These are phyloP conservation scores for Trichophyton verrucosum DNA, from an alignment of 2,329 filamentous ascomycete genomes.

Conservation along the genomic window DNA sequence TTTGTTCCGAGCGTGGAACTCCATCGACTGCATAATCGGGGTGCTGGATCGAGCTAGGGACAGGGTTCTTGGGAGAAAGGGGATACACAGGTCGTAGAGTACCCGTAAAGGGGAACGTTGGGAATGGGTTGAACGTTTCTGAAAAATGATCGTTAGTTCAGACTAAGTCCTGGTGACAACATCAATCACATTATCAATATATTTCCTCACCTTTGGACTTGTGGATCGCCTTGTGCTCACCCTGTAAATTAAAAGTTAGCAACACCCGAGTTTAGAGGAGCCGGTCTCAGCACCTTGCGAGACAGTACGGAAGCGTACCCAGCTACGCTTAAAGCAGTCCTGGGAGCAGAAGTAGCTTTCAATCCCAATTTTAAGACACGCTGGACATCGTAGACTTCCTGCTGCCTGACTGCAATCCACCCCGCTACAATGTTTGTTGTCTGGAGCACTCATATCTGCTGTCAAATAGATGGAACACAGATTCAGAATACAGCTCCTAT, in stretches of 20 bases:
- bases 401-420: constrained; percentile 78
- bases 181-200: constrained; percentile 42
- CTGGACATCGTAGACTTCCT: constrained; percentile 79
- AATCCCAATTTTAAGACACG: constrained; percentile 78
- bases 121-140: constrained; percentile 84
- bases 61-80: constrained; percentile 55
- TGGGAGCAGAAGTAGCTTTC: constrained; percentile 96
- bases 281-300: constrained; percentile 9
- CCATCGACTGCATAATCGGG: constrained; percentile 86
- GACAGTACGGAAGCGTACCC: constrained; percentile 49
- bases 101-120: constrained; percentile 72
- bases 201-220: constrained; percentile 59
- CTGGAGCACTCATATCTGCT: neutral
- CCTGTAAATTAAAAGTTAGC: constrained; percentile 37
- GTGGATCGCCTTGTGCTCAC: constrained; percentile 69
- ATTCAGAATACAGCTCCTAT: neutral
- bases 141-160: constrained; percentile 51
- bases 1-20: constrained; percentile 54
- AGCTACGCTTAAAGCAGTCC: constrained; percentile 97
- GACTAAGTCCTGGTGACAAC: constrained; percentile 23
- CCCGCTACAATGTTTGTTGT: constrained; percentile 51
- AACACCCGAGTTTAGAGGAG: neutral
- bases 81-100: constrained; percentile 75
- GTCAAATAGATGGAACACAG: neutral
- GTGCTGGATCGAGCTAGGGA: constrained; percentile 68